Conservation (phyloP, 305 asterid genomes). For the Withania somnifera region DNA sequence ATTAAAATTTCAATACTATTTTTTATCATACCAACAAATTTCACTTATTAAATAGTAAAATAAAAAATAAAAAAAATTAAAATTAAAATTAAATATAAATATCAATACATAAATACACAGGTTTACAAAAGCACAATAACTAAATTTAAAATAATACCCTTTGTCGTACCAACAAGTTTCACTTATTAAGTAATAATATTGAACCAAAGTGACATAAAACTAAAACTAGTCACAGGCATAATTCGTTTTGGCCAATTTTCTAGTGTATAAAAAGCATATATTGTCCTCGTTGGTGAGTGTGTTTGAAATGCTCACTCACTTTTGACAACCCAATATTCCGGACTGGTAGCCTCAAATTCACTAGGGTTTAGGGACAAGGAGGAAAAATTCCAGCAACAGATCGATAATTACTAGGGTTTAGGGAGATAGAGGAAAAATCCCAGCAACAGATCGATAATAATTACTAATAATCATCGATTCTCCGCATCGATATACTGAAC, state of each 20-base stretch:
- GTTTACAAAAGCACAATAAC: too few species aligned
- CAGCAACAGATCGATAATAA: not conserved
- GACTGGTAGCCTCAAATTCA: not conserved
- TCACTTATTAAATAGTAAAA: too few species aligned
- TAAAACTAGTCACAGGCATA: not conserved
- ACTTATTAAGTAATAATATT: too few species aligned
- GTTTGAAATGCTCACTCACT: not conserved
- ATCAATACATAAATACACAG: too few species aligned
- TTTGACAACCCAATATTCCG: not conserved
- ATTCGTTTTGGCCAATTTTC: not conserved
- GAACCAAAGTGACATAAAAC: not conserved
- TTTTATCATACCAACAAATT: too few species aligned
- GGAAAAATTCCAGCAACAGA: not conserved
- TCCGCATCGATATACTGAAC: not conserved
- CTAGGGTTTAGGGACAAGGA: not conserved
- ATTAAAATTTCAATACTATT: too few species aligned
- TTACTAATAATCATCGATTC: not conserved
- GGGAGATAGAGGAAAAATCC: not conserved
- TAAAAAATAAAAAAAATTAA: too few species aligned
- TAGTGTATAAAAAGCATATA: not conserved
- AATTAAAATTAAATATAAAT: too few species aligned
- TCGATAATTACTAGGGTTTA: slow-evolving; percentile 6
- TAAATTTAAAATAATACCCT: too few species aligned
- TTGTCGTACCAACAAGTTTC: too few species aligned
- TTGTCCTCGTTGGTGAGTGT: not conserved